These are phyloP conservation scores for Calonectria naviculata DNA, from an alignment of 2,329 filamentous ascomycete genomes.

Conservation along the genomic window DNA sequence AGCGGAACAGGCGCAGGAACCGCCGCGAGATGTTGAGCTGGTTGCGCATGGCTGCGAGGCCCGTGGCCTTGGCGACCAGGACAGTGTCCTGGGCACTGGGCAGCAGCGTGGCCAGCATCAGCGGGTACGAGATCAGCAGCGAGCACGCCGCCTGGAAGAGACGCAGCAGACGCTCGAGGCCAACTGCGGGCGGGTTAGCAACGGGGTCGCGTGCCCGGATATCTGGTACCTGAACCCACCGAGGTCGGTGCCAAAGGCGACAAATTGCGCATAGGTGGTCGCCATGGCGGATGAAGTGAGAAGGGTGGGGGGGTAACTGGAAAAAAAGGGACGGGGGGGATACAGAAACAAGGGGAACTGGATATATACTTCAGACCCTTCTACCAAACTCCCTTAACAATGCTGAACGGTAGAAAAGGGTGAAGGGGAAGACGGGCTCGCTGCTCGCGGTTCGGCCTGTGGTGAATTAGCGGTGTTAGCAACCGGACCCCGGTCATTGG, in stretches of 20 bases:
- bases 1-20: conserved; percentile 76
- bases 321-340: background rate
- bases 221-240: conserved; percentile 45
- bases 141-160: conserved; percentile 64
- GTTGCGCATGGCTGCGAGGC: conserved; percentile 49
- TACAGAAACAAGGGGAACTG: background rate
- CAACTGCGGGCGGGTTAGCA: conserved; percentile 54
- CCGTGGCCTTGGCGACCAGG: conserved; percentile 43
- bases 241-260: conserved; percentile 59
- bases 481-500: conserved; percentile 22
- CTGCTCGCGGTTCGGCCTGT: too few relatives aligned
- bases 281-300: conserved; percentile 41
- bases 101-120: conserved; percentile 50
- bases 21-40: conserved; percentile 65
- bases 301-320: background rate
- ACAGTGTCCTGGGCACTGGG: conserved; percentile 26
- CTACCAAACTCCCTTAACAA: conserved; percentile 3
- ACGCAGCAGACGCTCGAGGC: conserved; percentile 70
- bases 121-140: conserved; percentile 58
- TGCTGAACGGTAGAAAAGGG: background rate
- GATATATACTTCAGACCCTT: background rate
- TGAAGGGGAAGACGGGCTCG: background rate
- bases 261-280: conserved; percentile 45
- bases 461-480: conserved; percentile 39
- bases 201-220: background rate